Evolutionary conservation across 345 rosid species (phyloP).

Genomic region (Citrus australasica): DNA sequence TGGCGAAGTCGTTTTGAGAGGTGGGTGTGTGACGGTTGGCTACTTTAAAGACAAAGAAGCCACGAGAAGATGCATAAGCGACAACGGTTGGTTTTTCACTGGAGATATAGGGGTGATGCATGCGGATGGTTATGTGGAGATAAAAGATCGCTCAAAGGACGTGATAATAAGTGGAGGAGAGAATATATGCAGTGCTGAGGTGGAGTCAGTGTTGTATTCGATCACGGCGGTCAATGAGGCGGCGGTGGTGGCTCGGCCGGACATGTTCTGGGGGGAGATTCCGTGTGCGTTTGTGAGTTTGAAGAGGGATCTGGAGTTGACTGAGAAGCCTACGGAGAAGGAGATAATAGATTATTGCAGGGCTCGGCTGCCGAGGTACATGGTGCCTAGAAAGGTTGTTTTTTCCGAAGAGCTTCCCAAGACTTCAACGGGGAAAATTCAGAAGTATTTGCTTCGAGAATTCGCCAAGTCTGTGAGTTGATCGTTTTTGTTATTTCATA

Average conservation of each 20-base stretch:
- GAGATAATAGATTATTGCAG: conserved; percentile 28
- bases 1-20: conserved; percentile 32
- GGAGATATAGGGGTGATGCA: conserved; percentile 39
- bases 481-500: too few relatives aligned
- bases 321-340: not conserved
- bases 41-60: conserved; percentile 29
- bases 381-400: conserved; percentile 34
- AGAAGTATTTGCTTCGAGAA: conserved; percentile 27
- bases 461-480: conserved; percentile 11
- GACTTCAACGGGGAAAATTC: conserved; percentile 34
- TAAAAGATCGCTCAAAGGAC: conserved; percentile 37
- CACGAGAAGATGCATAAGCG: conserved; percentile 15
- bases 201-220: conserved; percentile 28
- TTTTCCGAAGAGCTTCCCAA: conserved; percentile 29
- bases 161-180: conserved; percentile 37
- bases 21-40: conserved; percentile 28
- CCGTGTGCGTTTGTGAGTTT: conserved; percentile 40
- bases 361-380: conserved; percentile 24
- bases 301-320: conserved; percentile 13
- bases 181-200: conserved; percentile 30
- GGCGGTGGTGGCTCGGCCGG: conserved; percentile 35
- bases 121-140: conserved; percentile 32
- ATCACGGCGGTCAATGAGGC: conserved; percentile 28
- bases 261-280: conserved; percentile 32
- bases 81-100: conserved; percentile 25